Conservation (phyloP, 345 rosid species). For the Populus tremula region DNA sequence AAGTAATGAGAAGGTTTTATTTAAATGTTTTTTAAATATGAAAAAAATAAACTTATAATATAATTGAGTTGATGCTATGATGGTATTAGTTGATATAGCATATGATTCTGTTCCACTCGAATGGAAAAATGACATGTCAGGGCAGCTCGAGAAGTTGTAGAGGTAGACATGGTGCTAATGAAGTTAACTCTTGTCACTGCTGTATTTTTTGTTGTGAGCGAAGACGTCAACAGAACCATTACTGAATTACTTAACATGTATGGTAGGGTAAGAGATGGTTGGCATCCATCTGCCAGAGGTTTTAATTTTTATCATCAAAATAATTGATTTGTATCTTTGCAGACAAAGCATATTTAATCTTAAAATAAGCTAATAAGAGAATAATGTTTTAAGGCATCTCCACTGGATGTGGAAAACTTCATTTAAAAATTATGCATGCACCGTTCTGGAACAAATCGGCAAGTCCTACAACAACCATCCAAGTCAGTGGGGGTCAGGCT, state of each 20-base stretch:
- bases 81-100: neutral
- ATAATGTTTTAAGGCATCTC: neutral
- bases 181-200: neutral
- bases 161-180: neutral
- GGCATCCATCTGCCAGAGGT: neutral
- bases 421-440: neutral
- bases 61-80: neutral
- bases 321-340: neutral
- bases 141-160: neutral
- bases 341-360: neutral
- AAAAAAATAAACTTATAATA: neutral
- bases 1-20: neutral
- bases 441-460: constrained; percentile 1
- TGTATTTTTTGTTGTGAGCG: neutral
- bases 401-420: neutral
- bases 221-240: neutral
- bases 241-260: neutral
- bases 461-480: constrained; percentile 15
- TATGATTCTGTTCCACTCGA: neutral
- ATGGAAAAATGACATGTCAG: neutral
- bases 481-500: constrained; percentile 6
- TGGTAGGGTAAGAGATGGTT: neutral
- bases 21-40: neutral
- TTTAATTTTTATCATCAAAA: neutral
- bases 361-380: neutral